Base-by-base conservation (phyloP, 2,329 filamentous ascomycete genomes). In the Pseudocercospora fuligena region DNA sequence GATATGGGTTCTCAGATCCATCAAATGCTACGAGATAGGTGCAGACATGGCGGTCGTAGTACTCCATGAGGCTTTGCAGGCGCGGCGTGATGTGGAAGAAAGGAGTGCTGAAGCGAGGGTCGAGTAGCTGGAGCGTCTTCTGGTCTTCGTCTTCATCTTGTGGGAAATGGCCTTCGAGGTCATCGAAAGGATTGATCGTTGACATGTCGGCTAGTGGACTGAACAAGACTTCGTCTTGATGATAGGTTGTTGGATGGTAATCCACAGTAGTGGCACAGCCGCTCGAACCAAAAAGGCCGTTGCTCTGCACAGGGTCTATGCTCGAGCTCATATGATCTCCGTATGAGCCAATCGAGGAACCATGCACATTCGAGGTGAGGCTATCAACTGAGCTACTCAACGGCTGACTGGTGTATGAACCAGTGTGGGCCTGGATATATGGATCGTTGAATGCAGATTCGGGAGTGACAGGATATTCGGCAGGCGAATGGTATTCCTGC, bases 21-120 rank as follows among this genome's bases (percentile, higher is more conserved):
- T 98, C 94, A 78, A 97, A 93, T 72, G 93, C 92, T 60, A 97
- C 93, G 80, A 97, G 92, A 66, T 93, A 92, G 5, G 92, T 92
- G 72, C 93, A 95, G 82, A 98, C 94, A 75, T 92, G 92, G 78
- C 93, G 93, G 76, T 94, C 90, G 80, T 97, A 97, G 80, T 97
- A 97, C 77, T 96, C 91, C 83, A 97, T 90, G 76, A 97, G 90
- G 80, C 91, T 96, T 71, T 91, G 90, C 82, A 97, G 90, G 76
- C 93, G 91, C 66, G 90, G 88, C 67, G 92, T 89, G 73, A 92
- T 82, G 72, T 84, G 82, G 87, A 81, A 76, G 85, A 86, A 78
- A 5, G 76, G 75, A 36, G 68, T 74, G 63, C 72, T 72, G 66
- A 76, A 78, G 36, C 75, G 73, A 2, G 73, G 47, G n/a, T 78